Evolutionary conservation across 768 basidiomycete genomes (phyloP), one percentile per base, ranked within the genome.

Genomic region (Boletus insuetus): DNA sequence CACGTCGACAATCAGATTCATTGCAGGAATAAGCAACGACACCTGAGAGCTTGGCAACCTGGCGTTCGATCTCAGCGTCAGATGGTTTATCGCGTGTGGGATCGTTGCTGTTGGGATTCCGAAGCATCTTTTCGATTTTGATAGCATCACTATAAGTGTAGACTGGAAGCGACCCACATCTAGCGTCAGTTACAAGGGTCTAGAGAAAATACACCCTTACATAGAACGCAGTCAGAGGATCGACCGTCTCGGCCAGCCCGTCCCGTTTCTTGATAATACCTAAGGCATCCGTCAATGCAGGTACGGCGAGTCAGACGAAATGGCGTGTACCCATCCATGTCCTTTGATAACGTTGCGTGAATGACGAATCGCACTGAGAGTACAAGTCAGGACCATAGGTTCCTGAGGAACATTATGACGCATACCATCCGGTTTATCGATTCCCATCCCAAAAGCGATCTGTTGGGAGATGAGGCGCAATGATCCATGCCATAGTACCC

Each of bases 401-500:
- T 8, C 13, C 3, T 41, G 9, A 11, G 19, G 12, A 29, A 46
- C 26, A 26, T 55, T 10, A 13, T 48, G 22, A 34, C 20, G 10
- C 74, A 58, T 68, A 88, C 88, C 89, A 62, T 91, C 82, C 6
- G 84, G 70, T 69, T 95, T 94, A 71, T 95, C 91, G 47, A 96
- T 91, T 1, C 96, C 95, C 94, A 98, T 98, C 12, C 96, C 96
- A 69, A 98, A 98, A 0, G 94, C 94, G 60, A 94, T 84, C 93
- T 94, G 64, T 34, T 22, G 38, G 49, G 56, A 16, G 3, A 24
- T 66, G 19, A 48, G 42, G 37, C 3, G 31, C 47, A 22, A 42
- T 16, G 53, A 57, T 12, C 4, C 31, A 42, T 16, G 31, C 4
- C 11, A 10, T n/a, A 39, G 39, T 49, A 38, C 24, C 12, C 16